Percentiles rank a stretch among this genome's conserved stretches.
phyloP scores from a whole-genome alignment of 148 eudicot species.

The Nepenthes gracilis region DNA sequence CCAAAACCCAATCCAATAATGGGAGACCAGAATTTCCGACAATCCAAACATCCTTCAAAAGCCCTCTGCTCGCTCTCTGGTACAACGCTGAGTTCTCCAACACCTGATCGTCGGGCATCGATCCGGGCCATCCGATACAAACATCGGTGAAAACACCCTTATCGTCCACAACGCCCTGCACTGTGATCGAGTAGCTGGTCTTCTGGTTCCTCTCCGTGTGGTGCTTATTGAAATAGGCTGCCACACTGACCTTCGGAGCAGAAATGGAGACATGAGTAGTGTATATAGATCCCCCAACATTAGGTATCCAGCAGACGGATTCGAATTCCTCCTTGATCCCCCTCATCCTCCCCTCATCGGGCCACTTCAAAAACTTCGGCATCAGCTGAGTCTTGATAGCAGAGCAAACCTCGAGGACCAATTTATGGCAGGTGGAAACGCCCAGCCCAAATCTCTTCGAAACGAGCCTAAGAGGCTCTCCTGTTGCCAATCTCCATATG shows the following conservation, averaged over 20 bases:
- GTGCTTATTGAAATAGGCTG: constrained; percentile 42
- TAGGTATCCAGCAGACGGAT: constrained; percentile 31
- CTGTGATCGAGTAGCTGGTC: constrained; percentile 41
- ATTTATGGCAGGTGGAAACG: constrained; percentile 59
- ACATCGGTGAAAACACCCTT: constrained; percentile 44
- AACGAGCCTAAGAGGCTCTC: constrained; percentile 53
- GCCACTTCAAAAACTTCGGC: constrained; percentile 49
- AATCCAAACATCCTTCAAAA: constrained; percentile 22
- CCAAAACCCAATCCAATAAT: constrained; percentile 45
- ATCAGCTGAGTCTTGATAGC: constrained; percentile 34
- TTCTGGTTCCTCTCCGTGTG: constrained; percentile 65
- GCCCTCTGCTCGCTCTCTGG: constrained; percentile 32
- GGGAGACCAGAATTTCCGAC: constrained; percentile 39
- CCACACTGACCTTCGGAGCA: constrained; percentile 35
- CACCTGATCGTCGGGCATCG: constrained; percentile 42
- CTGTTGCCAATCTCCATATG: constrained; percentile 55
- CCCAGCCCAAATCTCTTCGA: constrained; percentile 59
- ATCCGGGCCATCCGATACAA: constrained; percentile 64
- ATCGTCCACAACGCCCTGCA: constrained; percentile 52
- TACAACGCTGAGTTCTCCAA: constrained; percentile 36
- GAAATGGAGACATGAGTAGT: constrained; percentile 59
- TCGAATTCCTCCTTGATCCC: constrained; percentile 20
- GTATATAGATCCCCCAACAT: constrained; percentile 45
- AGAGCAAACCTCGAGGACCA: constrained; percentile 42
- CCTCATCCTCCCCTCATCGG: constrained; percentile 15